These are phyloP conservation scores for Claviceps capensis DNA, from an alignment of 2,329 filamentous ascomycete species.

Conservation along the genomic window DNA sequence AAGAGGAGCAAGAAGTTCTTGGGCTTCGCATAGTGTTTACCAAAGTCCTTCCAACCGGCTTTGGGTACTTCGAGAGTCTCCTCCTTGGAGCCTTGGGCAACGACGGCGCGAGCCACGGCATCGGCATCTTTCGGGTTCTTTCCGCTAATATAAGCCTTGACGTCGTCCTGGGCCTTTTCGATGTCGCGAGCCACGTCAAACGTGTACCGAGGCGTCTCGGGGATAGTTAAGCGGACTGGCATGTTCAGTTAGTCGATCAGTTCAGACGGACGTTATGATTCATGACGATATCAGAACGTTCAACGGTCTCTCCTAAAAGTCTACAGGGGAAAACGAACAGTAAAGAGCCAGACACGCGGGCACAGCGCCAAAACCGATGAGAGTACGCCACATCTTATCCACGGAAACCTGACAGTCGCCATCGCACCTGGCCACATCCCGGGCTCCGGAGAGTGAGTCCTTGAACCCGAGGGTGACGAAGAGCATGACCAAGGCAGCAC, in stretches of 20 bases:
- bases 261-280: too few species aligned
- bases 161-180: slow-evolving; percentile 58
- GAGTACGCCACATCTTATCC: slow-evolving; percentile 76
- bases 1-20: slow-evolving; percentile 60
- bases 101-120: slow-evolving; percentile 48
- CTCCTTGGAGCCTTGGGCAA: slow-evolving; percentile 35
- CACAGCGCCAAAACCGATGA: slow-evolving; percentile 71
- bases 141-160: slow-evolving; percentile 60
- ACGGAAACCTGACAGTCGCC: slow-evolving; percentile 32
- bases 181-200: slow-evolving; percentile 68
- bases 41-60: slow-evolving; percentile 60
- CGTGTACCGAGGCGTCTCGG: slow-evolving; percentile 78
- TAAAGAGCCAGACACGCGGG: slow-evolving; percentile 73
- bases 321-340: slow-evolving; percentile 25
- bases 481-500: slow-evolving; percentile 60
- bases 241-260: background rate
- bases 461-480: slow-evolving; percentile 63
- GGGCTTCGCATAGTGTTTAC: slow-evolving; percentile 53
- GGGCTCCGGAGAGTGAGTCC: slow-evolving; percentile 39
- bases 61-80: slow-evolving; percentile 49
- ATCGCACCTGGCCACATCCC: slow-evolving; percentile 38
- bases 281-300: background rate
- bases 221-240: slow-evolving; percentile 57
- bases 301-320: background rate
- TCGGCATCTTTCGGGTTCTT: slow-evolving; percentile 49